Evolutionary conservation across 805 yeast species (phyloP).

Genomic region (Kuraishia ogatae): DNA sequence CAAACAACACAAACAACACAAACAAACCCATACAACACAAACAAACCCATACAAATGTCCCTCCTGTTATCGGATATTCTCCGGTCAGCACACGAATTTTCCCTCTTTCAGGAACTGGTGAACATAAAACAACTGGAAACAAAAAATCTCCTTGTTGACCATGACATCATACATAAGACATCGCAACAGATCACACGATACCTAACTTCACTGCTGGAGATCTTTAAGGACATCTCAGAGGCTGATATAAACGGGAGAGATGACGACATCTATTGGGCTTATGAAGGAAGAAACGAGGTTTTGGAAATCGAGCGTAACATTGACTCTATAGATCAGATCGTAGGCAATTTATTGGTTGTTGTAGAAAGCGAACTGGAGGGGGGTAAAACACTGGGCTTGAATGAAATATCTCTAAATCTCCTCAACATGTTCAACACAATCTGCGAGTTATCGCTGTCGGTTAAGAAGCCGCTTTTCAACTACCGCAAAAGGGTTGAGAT

Average conservation of each 20-base stretch:
- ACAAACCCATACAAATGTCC: neutral
- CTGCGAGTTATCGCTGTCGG: conserved; percentile 19
- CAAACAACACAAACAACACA: too few relatives aligned
- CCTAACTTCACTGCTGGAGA: conserved; percentile 9
- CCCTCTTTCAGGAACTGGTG: conserved; percentile 10
- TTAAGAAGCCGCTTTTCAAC: conserved; percentile 18
- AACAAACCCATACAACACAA: too few relatives aligned
- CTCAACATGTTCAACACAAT: conserved; percentile 23
- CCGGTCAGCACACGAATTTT: conserved; percentile 5
- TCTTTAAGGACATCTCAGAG: conserved; percentile 4
- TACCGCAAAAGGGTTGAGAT: conserved; percentile 28
- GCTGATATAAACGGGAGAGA: conserved; percentile 5
- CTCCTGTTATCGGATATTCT: conserved; percentile 9
- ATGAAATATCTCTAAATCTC: conserved; percentile 8
- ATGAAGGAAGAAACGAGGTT: conserved; percentile 23
- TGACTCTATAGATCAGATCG: conserved; percentile 24
- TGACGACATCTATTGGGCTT: conserved; percentile 18
- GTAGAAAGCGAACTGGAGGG: conserved; percentile 21
- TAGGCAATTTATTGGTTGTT: conserved; percentile 24
- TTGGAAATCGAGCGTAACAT: conserved; percentile 21
- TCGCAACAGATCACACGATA: conserved; percentile 18
- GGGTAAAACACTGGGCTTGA: conserved; percentile 1
- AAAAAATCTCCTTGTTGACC: conserved; percentile 6
- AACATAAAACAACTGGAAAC: conserved; percentile 13
- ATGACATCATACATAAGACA: conserved; percentile 13